Evolutionary conservation across 768 basidiomycete genomes (phyloP), one percentile per base, ranked within the genome.

Genomic region (Psilocybe azurescens): DNA sequence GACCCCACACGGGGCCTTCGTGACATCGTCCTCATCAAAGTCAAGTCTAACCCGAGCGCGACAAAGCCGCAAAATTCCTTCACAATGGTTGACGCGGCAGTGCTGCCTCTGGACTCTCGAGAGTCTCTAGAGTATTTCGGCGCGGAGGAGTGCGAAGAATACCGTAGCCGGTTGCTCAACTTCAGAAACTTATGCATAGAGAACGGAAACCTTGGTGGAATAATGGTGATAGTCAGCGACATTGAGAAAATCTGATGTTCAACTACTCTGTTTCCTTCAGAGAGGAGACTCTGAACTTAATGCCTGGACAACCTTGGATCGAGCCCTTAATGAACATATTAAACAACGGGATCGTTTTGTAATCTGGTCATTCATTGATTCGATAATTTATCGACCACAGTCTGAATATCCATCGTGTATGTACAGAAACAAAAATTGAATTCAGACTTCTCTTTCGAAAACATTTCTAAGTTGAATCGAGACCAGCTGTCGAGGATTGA

Each of bases 1-100:
- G 50, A 52, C 14, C 28, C 28, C 10, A 29, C 50, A 13, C 50
- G 50, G 3, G n/a, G 50, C 20, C 30, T 30, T 13, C 50, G 50
- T 28, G 50, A 52, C 11, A 48, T 50, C 29, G 57, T 49, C 29
- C 44, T 48, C 33, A 33, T 50, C 57, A 36, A 58, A 18, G 47
- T 36, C 48, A 48, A 38, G 30, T 29, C 24, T 29, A 48, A 50
- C 32, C 57, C 57, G 11, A 38, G 32, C 36, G 49, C 47, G 24
- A 38, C 36, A 30, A 11, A 53, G 11, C 39, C 44, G 14, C 13
- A 61, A 20, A 32, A 10, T 13, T 9, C 50, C 8, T 52, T 52
- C 29, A 33, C 29, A 11, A 20, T 20, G 50, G n/a, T 32, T 5
- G 30, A 32, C 9, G 50, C 50, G 5, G 29, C 29, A 32, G 30